Conservation (phyloP, 306 rosid species). For the Comarum palustre region DNA sequence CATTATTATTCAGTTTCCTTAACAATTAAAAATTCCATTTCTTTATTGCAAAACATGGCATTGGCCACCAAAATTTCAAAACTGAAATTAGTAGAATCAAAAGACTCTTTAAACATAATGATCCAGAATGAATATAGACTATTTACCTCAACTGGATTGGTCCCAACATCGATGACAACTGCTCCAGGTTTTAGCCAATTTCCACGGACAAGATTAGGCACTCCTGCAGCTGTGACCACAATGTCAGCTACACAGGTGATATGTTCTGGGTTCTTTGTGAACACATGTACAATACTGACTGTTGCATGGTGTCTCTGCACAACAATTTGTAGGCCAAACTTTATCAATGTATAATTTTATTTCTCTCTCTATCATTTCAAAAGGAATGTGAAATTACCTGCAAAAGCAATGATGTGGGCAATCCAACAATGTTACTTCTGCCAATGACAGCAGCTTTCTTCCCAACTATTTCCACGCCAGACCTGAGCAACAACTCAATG, state of each 20-base stretch:
- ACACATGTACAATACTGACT: constrained; percentile 71
- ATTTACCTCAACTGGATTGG: constrained; percentile 78
- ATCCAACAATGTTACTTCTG: constrained; percentile 84
- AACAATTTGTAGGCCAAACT: constrained; percentile 10
- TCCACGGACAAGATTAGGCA: constrained; percentile 82
- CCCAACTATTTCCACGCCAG: constrained; percentile 70
- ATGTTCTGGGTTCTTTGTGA: constrained; percentile 64
- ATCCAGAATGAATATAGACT: not conserved
- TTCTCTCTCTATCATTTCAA: not conserved
- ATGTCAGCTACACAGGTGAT: constrained; percentile 80
- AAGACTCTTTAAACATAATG: not conserved
- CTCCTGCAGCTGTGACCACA: constrained; percentile 81
- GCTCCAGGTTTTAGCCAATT: constrained; percentile 92
- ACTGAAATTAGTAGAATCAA: not conserved
- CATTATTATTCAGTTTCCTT: not conserved
- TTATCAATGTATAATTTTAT: not conserved
- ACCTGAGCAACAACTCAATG: constrained; percentile 78
- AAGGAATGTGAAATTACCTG: constrained; percentile 46
- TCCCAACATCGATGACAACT: constrained; percentile 76
- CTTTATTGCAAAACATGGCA: not conserved
- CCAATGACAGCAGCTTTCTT: constrained; percentile 89
- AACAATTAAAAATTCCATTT: not conserved
- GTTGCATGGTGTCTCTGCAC: constrained; percentile 90
- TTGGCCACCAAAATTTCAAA: not conserved
- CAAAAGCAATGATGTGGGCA: constrained; percentile 76